phyloP scores from a whole-genome alignment of 1,284 basidiomycete genomes.

The Tilletia indica region DNA sequence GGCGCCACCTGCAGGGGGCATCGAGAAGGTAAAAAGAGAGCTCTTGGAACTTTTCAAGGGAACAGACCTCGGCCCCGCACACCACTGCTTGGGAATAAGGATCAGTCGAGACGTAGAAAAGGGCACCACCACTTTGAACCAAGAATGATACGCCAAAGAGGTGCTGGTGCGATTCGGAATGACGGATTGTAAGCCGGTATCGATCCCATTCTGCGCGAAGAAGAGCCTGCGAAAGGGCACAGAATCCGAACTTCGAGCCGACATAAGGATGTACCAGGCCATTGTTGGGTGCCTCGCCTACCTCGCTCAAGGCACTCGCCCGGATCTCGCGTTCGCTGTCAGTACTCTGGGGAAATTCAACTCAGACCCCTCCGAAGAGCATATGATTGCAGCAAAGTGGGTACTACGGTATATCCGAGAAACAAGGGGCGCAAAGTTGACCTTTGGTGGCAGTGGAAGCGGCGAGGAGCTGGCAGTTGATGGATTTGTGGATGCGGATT shows the following conservation, averaged over 20 bases:
- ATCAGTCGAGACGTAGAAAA: background rate
- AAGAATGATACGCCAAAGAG: background rate
- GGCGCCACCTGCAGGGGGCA: background rate
- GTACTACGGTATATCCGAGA: background rate
- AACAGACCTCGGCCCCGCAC: conserved; percentile 5
- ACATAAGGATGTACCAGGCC: background rate
- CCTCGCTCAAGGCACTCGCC: conserved; percentile 4
- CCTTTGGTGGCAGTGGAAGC: background rate
- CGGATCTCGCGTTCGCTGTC: conserved; percentile 10
- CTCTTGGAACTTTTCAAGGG: background rate
- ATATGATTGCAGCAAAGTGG: background rate
- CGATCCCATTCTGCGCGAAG: background rate
- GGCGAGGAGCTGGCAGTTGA: background rate
- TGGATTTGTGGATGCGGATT: conserved; percentile 24
- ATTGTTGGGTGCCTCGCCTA: conserved; percentile 6
- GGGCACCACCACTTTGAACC: too few species aligned
- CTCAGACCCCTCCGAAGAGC: background rate
- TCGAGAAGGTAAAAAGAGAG: background rate
- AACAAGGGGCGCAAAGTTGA: background rate
- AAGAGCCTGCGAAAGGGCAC: background rate
- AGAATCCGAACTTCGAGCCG: background rate
- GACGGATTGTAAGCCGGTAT: background rate
- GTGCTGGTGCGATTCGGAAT: background rate
- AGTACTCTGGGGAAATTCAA: background rate
- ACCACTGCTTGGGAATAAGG: background rate